Percentiles rank a stretch among this genome's conserved stretches.
Conservation (phyloP, 768 basidiomycete species). For the Zangia roseola region DNA sequence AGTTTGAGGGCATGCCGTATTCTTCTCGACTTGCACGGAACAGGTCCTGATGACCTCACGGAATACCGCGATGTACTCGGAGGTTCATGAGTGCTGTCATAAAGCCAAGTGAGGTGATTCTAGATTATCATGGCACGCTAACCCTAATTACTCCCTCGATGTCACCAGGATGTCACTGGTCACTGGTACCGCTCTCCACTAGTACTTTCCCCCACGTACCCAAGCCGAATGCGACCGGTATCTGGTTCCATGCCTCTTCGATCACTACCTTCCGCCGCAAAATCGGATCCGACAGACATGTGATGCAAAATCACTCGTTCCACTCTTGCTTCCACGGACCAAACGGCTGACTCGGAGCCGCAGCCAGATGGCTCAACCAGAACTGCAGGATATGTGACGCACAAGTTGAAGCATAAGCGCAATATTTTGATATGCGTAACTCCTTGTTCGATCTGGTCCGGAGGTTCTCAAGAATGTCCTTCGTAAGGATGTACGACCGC, state of each 20-base stretch:
- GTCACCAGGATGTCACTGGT: too few relatives aligned
- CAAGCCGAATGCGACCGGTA: conserved; percentile 6
- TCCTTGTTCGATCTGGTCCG: neutral
- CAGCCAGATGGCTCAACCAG: too few relatives aligned
- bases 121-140: too few relatives aligned
- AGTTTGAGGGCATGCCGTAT: too few relatives aligned
- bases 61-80: too few relatives aligned
- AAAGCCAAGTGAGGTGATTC: too few relatives aligned
- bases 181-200: too few relatives aligned
- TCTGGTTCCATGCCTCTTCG: neutral
- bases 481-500: conserved; percentile 1
- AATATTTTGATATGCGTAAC: neutral
- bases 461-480: neutral
- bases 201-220: conserved; percentile 3
- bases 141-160: too few relatives aligned
- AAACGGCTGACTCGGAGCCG: neutral
- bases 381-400: rapidly evolving
- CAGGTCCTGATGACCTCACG: too few relatives aligned
- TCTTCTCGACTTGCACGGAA: too few relatives aligned
- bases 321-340: neutral
- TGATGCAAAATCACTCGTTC: neutral
- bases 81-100: too few relatives aligned
- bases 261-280: neutral
- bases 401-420: neutral
- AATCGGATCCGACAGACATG: neutral